phyloP scores from a whole-genome alignment of 1,284 basidiomycete species.

The Bondarzewia mesenterica region DNA sequence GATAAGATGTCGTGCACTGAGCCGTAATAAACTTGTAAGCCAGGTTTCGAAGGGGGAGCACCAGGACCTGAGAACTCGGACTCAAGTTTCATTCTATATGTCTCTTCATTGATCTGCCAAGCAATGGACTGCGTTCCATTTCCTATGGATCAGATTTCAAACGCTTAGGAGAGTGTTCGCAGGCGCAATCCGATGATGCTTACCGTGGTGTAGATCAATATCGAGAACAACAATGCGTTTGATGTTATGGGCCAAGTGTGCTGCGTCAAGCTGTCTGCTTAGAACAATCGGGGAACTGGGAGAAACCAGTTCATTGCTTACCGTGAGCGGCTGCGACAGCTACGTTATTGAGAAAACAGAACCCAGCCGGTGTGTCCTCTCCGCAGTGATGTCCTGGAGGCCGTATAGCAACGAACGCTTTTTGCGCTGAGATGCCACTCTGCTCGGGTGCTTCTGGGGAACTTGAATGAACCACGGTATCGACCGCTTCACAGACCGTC shows the following conservation, averaged over 20 bases:
- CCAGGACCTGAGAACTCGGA: slow-evolving; percentile 21
- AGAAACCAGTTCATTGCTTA: slow-evolving; percentile 19
- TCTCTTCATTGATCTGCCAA: slow-evolving; percentile 90
- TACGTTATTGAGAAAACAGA: slow-evolving; percentile 94
- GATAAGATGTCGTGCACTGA: slow-evolving; percentile 88
- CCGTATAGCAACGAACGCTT: slow-evolving; percentile 78
- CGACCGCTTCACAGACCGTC: slow-evolving; percentile 81
- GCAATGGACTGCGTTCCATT: slow-evolving; percentile 91
- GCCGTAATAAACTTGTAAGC: slow-evolving; percentile 78
- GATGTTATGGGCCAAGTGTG: slow-evolving; percentile 73
- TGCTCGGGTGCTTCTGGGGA: slow-evolving; percentile 6
- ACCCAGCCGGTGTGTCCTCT: slow-evolving; percentile 81
- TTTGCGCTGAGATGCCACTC: slow-evolving; percentile 16
- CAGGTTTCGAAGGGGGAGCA: slow-evolving; percentile 26
- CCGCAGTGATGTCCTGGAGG: slow-evolving; percentile 93
- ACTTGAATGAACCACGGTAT: slow-evolving; percentile 39
- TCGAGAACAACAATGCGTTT: slow-evolving; percentile 84
- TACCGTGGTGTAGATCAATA: slow-evolving; percentile 89
- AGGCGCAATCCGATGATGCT: slow-evolving; percentile 10
- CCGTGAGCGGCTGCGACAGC: slow-evolving; percentile 87
- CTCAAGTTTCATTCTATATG: slow-evolving; percentile 61
- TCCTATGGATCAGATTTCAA: slow-evolving; percentile 33
- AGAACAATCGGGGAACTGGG: too few relatives aligned
- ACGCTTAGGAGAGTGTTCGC: not conserved
- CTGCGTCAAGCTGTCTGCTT: slow-evolving; percentile 41